Base-by-base conservation (phyloP, 163 green algal genomes). In the Scenedesmus sp. region DNA sequence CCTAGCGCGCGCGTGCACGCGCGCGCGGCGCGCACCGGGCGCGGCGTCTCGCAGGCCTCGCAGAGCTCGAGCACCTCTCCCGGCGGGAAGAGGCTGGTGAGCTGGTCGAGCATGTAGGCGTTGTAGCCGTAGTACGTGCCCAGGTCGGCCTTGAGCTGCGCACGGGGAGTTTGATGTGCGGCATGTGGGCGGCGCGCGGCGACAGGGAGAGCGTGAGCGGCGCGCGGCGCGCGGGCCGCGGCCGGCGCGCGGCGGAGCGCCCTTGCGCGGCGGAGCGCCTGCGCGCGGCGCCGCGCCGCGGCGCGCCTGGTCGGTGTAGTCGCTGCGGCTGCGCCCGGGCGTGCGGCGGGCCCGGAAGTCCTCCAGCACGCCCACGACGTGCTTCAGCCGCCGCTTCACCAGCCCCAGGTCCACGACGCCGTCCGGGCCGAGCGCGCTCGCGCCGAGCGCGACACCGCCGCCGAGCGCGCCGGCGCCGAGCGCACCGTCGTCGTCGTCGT, bases 71-170 rank as follows among this genome's bases (percentile, higher is more conserved):
- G 67, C 13, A 90, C 91, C 81, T 97, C 93, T 4, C 82, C 86
- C 26, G 89, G 84, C 28, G 82, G 83, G 67, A 97, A 96, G 83
- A 97, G 85, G 42, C 86, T 83, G 31, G 97, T 78, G 39, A 98
- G 83, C 26, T 85, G 83, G 54, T 96, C 93, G 39, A 96, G 62
- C 89, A 99, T 91, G 88, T 97, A 99, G 29, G 91, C 84, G 83
- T 99, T 99, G 91, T 99, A 99, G 42, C 89, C 92, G 75, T 98
- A 99, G 82, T 98, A 98, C 31, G 78, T 28, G 26, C 56, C 75
- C 48, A 98, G 83, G 83, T 99, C 94, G 33, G 74, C 81, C 77
- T 93, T 94, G 36, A 99, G 89, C 86, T 95, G 92, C 70, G 47
- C 57, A 4, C 11, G 18, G 17, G 6, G 18, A 57, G 24, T n/a